A percentile compares a stretch with the other conserved stretches of the same genome.
Evolutionary conservation across 1,284 basidiomycete species (phyloP).

Genomic region (Puccinia horiana): DNA sequence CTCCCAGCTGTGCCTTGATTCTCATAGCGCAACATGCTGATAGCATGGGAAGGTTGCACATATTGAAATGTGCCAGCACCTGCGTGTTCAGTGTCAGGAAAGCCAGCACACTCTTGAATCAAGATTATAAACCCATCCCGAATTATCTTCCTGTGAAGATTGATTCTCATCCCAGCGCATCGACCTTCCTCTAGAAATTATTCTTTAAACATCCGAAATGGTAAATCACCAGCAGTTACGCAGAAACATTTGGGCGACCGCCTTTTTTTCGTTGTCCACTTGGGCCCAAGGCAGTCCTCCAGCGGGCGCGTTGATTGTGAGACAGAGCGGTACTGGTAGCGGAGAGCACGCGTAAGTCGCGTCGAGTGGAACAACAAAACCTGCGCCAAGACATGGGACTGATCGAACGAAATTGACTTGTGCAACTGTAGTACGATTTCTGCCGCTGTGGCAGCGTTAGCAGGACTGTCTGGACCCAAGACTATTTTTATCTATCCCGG

Average conservation of each 20-base stretch:
- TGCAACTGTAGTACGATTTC: constrained; percentile 1
- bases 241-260: not conserved
- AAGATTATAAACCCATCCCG: too few relatives aligned
- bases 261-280: not conserved
- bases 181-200: not conserved
- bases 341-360: constrained; percentile 5
- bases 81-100: too few relatives aligned
- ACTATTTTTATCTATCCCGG: constrained; percentile 28
- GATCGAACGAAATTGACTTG: not conserved
- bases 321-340: not conserved
- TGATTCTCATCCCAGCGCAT: not conserved
- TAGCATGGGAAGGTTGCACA: not conserved
- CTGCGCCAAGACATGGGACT: not conserved
- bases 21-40: too few relatives aligned
- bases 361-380: not conserved
- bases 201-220: not conserved
- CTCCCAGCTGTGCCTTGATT: too few relatives aligned
- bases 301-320: constrained; percentile 23
- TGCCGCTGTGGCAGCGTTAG: constrained; percentile 1
- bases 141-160: not conserved
- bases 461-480: not conserved
- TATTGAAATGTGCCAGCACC: not conserved
- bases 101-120: too few relatives aligned
- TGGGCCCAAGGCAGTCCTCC: constrained; percentile 17
- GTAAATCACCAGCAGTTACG: not conserved